Percentiles rank a stretch among this genome's conserved stretches.
phyloP scores from a whole-genome alignment of 768 basidiomycete genomes.

The Lenzites betulinus region DNA sequence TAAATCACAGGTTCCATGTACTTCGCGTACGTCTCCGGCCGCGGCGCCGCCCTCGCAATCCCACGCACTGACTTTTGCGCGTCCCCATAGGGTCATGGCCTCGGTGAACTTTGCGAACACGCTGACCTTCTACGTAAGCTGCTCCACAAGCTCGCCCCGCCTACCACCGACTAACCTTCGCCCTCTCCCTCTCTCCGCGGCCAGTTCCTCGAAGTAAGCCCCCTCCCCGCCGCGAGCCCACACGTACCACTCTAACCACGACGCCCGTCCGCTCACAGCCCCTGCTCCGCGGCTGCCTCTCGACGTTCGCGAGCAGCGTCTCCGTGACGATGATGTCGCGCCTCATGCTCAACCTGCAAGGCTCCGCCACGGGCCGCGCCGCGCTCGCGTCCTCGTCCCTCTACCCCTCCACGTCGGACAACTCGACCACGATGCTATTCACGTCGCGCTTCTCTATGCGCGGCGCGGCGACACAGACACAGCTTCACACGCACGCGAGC shows the following conservation, averaged over 20 bases:
- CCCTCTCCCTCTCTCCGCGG: not conserved
- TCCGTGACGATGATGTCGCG: slow-evolving; percentile 57
- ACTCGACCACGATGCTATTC: slow-evolving; percentile 24
- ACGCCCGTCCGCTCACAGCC: slow-evolving; percentile 33
- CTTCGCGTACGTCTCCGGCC: slow-evolving; percentile 46
- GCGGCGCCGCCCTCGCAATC: not conserved
- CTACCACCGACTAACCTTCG: not conserved
- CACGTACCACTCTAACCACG: not conserved
- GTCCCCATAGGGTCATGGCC: slow-evolving; percentile 48
- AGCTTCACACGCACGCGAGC: not conserved
- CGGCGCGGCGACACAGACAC: not conserved
- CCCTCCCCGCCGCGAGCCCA: slow-evolving; percentile 25
- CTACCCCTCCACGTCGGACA: slow-evolving; percentile 14
- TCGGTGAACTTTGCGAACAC: slow-evolving; percentile 53
- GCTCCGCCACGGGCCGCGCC: slow-evolving; percentile 31
- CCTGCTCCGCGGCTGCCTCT: slow-evolving; percentile 47
- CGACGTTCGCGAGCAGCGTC: slow-evolving; percentile 54
- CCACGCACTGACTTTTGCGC: slow-evolving; percentile 7
- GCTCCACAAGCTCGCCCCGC: not conserved
- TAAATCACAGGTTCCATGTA: slow-evolving; percentile 49
- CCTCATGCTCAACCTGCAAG: slow-evolving; percentile 56
- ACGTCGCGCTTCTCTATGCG: slow-evolving; percentile 24
- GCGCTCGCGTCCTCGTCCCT: slow-evolving; percentile 3
- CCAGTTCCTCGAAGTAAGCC: slow-evolving; percentile 29
- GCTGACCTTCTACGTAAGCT: slow-evolving; percentile 40